phyloP scores from a whole-genome alignment of 257 asterid genomes.

The Scutellaria minor region DNA sequence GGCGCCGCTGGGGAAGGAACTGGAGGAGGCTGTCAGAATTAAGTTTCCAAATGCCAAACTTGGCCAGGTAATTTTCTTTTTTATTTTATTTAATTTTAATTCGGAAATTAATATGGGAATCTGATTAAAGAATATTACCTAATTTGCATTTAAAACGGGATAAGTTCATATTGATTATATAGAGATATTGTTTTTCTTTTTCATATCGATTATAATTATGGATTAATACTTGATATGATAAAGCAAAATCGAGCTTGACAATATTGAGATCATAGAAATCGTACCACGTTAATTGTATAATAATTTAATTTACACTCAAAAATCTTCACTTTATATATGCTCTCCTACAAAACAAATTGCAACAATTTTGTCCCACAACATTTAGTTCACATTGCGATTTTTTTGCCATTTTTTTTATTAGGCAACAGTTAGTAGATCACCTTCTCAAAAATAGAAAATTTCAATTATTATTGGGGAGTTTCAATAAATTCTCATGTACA shows the following conservation, averaged over 20 bases:
- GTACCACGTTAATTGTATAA: too few species aligned
- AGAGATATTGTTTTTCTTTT: too few species aligned
- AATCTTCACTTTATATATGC: too few species aligned
- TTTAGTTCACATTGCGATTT: not conserved
- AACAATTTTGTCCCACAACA: not conserved
- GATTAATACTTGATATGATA: not conserved
- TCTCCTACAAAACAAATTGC: not conserved
- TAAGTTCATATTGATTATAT: too few species aligned
- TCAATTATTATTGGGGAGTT: too few species aligned
- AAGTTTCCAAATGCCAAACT: slow-evolving; percentile 85
- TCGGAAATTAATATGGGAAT: not conserved
- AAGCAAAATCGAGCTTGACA: not conserved
- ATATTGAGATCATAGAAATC: not conserved
- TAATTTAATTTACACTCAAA: too few species aligned
- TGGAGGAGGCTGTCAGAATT: slow-evolving; percentile 77
- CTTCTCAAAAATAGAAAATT: too few species aligned
- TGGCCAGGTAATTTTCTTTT: slow-evolving; percentile 65
- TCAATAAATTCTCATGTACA: too few species aligned
- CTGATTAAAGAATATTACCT: too few species aligned
- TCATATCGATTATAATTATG: not conserved
- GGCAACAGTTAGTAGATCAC: too few species aligned
- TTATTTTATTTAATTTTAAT: not conserved
- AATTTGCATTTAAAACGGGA: not conserved
- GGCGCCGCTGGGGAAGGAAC: slow-evolving; percentile 96
- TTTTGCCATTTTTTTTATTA: not conserved